These are phyloP conservation scores for Galeopsis tetrahit DNA, from an alignment of 257 asterid species.

Conservation along the genomic window DNA sequence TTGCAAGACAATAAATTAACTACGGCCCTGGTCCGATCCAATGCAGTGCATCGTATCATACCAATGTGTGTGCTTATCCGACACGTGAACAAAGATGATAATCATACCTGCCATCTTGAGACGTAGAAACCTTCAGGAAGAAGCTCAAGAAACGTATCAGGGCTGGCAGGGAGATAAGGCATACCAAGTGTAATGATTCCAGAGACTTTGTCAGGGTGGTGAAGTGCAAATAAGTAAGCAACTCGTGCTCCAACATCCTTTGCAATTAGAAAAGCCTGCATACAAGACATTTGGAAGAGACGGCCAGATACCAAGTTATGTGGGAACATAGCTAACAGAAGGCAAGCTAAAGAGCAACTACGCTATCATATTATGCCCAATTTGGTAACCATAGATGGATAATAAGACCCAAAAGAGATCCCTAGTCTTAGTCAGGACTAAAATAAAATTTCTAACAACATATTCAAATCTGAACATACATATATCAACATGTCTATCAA, in stretches of 20 bases:
- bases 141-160: slow-evolving; percentile 5
- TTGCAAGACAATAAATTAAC: too few relatives aligned
- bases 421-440: too few relatives aligned
- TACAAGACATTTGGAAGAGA: background rate
- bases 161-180: slow-evolving; percentile 51
- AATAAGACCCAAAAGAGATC: too few relatives aligned
- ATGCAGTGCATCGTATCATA: too few relatives aligned
- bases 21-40: too few relatives aligned
- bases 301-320: background rate
- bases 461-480: too few relatives aligned
- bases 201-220: slow-evolving; percentile 51
- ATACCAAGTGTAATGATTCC: slow-evolving; percentile 58
- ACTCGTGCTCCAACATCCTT: slow-evolving; percentile 61
- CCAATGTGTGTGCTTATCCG: background rate
- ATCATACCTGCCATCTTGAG: slow-evolving; percentile 68
- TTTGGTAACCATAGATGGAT: too few relatives aligned
- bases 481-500: too few relatives aligned
- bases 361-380: too few relatives aligned
- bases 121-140: slow-evolving; percentile 68
- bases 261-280: slow-evolving; percentile 51
- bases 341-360: background rate
- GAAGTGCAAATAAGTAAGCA: slow-evolving; percentile 48
- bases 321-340: background rate
- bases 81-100: background rate
- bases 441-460: too few relatives aligned